Base-by-base conservation (phyloP, 192 early-diverging fungal species). In the Backusella mclennaniae region DNA sequence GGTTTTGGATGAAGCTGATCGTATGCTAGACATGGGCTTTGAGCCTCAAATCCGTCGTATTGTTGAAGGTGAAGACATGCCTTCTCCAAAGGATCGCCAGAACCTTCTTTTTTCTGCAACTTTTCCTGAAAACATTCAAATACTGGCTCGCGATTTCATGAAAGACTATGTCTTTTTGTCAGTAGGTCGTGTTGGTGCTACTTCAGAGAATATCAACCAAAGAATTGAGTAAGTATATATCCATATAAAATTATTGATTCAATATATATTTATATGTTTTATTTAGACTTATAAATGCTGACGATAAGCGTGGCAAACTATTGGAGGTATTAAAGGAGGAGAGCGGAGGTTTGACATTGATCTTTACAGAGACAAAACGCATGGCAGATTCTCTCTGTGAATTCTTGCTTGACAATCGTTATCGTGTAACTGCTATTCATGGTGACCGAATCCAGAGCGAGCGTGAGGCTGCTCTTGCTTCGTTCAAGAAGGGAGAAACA, bases 1-100 rank as follows among this genome's bases (percentile, higher is more conserved):
- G 26, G 97, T 99, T 35, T 87, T 99, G 75, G 97, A 99, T 88
- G 97, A 99, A 83, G 97, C 97, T 14, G 97, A 99, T 83, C 92
- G 96, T 59, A 98, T 98, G 97, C 85, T 99, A 77, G 97, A 99
- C 79, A 98, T 99, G 97, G 97, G 97, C 71, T 98, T 98, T 81
- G 97, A 99, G 84, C 95, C 95, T 56, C 97, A 99, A 84, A 96
- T 99, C 81, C 92, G 97, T 73, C 94, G 94, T 80, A 98, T 99
- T 79, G 96, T 99, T 11, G 95, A 97, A 68, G 68, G 73, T 21
- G 95, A 96, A 85, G 97, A 97, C 82, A 90, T 96, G 6, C 97
- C 96, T 39, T 35, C 36, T 66, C 41, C 73, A 29, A n/a, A 29
- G 15, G 95, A 98, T 76, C 90, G 98, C 56, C 98, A 99, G 82